Conservation (phyloP, 192 early-diverging fungal genomes). For the Polychytrium aggregatum region DNA sequence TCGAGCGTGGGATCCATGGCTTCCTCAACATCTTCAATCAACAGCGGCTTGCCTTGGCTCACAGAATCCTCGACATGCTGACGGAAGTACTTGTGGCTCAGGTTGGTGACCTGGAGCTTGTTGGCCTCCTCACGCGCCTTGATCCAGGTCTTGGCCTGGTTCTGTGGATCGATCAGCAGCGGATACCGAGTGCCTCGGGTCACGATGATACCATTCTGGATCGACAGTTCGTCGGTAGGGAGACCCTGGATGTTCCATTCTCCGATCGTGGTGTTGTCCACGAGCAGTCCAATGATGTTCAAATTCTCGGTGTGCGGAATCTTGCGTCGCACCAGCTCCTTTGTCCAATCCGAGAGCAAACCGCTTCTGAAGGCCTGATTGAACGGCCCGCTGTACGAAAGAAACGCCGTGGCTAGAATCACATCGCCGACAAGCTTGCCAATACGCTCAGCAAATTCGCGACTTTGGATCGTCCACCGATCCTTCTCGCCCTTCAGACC, state of each 20-base stretch:
- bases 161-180: conserved; percentile 53
- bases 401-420: conserved; percentile 46
- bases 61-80: conserved; percentile 50
- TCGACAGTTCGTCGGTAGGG: conserved; percentile 53
- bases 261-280: conserved; percentile 48
- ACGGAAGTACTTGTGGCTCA: conserved; percentile 51
- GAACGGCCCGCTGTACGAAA: conserved; percentile 53
- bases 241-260: conserved; percentile 61
- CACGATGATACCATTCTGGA: conserved; percentile 53
- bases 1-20: conserved; percentile 50
- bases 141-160: conserved; percentile 53
- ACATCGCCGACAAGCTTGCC: conserved; percentile 50
- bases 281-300: conserved; percentile 46
- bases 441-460: conserved; percentile 52
- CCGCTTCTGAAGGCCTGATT: conserved; percentile 47
- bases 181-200: conserved; percentile 48
- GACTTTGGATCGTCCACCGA: conserved; percentile 55
- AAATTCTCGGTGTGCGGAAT: conserved; percentile 53
- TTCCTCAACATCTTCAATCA: conserved; percentile 60
- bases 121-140: conserved; percentile 55
- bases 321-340: conserved; percentile 37
- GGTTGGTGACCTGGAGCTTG: conserved; percentile 42
- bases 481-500: conserved; percentile 56
- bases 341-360: conserved; percentile 43
- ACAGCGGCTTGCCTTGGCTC: conserved; percentile 40